Percentiles rank a stretch among this genome's conserved stretches.
These are phyloP conservation scores for Podila epigama DNA, from an alignment of 192 early-diverging fungal species.

Conservation along the genomic window DNA sequence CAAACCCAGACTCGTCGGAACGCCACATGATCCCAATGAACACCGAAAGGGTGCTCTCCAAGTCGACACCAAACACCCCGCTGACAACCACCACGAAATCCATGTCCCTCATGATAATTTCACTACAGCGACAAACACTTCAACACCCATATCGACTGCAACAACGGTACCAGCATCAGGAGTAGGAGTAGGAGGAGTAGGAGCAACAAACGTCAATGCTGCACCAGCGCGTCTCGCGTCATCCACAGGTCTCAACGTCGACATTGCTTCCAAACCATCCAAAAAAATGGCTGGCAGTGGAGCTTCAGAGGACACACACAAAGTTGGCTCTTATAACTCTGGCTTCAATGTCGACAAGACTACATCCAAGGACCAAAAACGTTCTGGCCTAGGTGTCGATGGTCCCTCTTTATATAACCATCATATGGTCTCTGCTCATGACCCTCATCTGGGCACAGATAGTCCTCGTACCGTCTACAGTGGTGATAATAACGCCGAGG, in stretches of 20 bases:
- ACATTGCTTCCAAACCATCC: slow-evolving; percentile 6
- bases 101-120: slow-evolving; percentile 4
- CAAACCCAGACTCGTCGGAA: slow-evolving; percentile 6
- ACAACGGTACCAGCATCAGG: too few species aligned
- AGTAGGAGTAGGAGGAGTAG: too few species aligned
- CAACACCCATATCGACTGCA: too few species aligned
- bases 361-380: background rate
- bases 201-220: background rate
- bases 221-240: background rate
- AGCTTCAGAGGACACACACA: slow-evolving; percentile 7
- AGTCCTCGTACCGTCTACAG: too few species aligned
- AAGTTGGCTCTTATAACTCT: slow-evolving; percentile 9
- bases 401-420: background rate
- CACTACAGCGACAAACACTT: too few species aligned
- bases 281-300: slow-evolving; percentile 7
- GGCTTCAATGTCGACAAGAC: slow-evolving; percentile 21
- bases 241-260: slow-evolving; percentile 12
- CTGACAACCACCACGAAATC: slow-evolving; percentile 1
- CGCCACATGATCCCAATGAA: background rate
- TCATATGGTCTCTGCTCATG: slow-evolving; percentile 2
- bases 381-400: slow-evolving; percentile 24
- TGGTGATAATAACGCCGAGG: background rate
- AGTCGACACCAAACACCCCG: background rate
- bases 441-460: background rate
- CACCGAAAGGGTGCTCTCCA: background rate